These are phyloP conservation scores for Castanea sativa DNA, from an alignment of 306 rosid genomes.

Conservation along the genomic window DNA sequence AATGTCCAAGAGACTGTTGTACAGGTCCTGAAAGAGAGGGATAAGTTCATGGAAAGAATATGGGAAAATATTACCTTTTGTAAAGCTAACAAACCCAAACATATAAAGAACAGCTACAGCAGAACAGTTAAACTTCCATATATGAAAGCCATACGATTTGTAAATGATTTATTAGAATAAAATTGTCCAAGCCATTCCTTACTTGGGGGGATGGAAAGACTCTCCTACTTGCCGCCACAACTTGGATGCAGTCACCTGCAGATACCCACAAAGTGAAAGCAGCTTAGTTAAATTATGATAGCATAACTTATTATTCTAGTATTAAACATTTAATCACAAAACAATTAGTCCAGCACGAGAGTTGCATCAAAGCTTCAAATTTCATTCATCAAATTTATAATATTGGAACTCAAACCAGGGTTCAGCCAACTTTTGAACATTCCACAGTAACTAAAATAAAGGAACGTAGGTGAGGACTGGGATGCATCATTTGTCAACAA, in stretches of 20 bases:
- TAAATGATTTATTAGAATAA: slow-evolving; percentile 14
- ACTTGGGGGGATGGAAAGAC: slow-evolving; percentile 90
- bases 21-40: slow-evolving; percentile 63
- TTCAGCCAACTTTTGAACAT: not conserved
- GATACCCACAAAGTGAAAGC: slow-evolving; percentile 19
- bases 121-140: not conserved
- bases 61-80: not conserved
- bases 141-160: slow-evolving; percentile 7
- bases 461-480: not conserved
- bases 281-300: slow-evolving; percentile 6
- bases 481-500: not conserved
- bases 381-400: not conserved
- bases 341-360: slow-evolving; percentile 3
- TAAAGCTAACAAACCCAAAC: slow-evolving; percentile 7
- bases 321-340: slow-evolving; percentile 5
- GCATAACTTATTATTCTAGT: not conserved
- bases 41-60: slow-evolving; percentile 16
- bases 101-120: not conserved
- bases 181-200: slow-evolving; percentile 28
- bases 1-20: slow-evolving; percentile 93
- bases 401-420: not conserved
- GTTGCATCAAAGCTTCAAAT: not conserved
- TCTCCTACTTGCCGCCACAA: slow-evolving; percentile 96
- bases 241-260: slow-evolving; percentile 75
- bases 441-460: not conserved